Evolutionary conservation across 441 rosid species (phyloP).

Genomic region (Capsella rubella): DNA sequence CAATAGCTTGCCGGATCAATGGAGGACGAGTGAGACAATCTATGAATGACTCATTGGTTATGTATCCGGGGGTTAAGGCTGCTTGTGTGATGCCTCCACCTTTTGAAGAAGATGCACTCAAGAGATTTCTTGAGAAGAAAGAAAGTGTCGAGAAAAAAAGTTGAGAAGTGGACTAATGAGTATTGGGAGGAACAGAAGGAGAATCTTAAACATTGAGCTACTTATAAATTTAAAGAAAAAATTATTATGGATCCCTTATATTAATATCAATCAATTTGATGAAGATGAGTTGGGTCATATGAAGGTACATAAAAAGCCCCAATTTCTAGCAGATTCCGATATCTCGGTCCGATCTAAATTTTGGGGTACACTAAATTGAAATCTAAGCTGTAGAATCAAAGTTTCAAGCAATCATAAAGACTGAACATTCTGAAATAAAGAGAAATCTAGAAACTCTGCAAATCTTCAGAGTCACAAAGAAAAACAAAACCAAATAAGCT

Average conservation of each 20-base stretch:
- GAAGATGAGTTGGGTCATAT: neutral
- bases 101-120: constrained; percentile 48
- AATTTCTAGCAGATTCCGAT: neutral
- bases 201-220: neutral
- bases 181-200: constrained; percentile 47
- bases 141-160: constrained; percentile 46
- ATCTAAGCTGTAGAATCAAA: neutral
- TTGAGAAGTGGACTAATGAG: constrained; percentile 57
- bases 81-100: constrained; percentile 68
- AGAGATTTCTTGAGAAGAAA: constrained; percentile 45
- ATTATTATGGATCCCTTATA: too few species aligned
- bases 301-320: neutral
- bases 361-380: neutral
- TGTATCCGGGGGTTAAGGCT: constrained; percentile 46
- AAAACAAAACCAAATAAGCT: constrained; percentile 29
- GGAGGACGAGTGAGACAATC: constrained; percentile 41
- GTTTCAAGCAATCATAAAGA: constrained; percentile 3
- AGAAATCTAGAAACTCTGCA: constrained; percentile 17
- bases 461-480: constrained; percentile 16
- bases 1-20: constrained; percentile 47
- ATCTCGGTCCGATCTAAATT: neutral
- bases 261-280: neutral
- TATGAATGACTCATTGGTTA: constrained; percentile 67
- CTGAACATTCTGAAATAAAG: neutral
- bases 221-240: neutral